Base-by-base conservation (phyloP, 2,329 filamentous ascomycete genomes). In the Leptodontidium sp. region DNA sequence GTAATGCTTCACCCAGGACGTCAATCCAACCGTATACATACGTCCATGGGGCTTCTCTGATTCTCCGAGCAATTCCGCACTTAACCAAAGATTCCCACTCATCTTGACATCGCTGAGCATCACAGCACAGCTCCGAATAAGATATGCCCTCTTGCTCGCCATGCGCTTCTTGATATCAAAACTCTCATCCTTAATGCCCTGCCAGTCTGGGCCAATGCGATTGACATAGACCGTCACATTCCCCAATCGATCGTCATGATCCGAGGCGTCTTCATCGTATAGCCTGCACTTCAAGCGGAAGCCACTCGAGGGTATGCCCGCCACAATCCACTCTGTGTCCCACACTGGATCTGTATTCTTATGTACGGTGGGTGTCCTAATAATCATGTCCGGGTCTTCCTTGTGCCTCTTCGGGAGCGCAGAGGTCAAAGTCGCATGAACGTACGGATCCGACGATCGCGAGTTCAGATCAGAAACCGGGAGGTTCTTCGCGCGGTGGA, bases 191-290 rank as follows among this genome's bases (percentile, higher is more conserved):
- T 86, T 85, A 62, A 94, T 86, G 0, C 92, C 92, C 9, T 82
- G 75, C 93, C 93, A 97, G 49, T 85, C 79, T 52, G 91, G 88
- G 59, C 83, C 83, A 7, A 97, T 78, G 1, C 81, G 77, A 12
- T 84, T 81, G 0, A 92, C 88, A 21, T 86, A 81, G 65, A 97
- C 83, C 58, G 93, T 93, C 3, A 93, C 93, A 76, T 96, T 97
- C 12, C 95, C 95, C 24, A 98, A 85, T 32, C 93, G 87, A 80
- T 98, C 95, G 77, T 98, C 92, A 72, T 91, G 88, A 78, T 98
- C 93, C 1, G 90, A 88, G 43, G 90, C 89, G 80, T 98, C 95
- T 79, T 98, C 95, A 76, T 98, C 95, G 80, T 94, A 97, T 21
- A 98, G 81, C 64, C 93, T 87, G 70, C 93, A 93, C 78, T 97